Conservation (phyloP, 1,284 basidiomycete species). For the Fomitopsis pinicola region DNA sequence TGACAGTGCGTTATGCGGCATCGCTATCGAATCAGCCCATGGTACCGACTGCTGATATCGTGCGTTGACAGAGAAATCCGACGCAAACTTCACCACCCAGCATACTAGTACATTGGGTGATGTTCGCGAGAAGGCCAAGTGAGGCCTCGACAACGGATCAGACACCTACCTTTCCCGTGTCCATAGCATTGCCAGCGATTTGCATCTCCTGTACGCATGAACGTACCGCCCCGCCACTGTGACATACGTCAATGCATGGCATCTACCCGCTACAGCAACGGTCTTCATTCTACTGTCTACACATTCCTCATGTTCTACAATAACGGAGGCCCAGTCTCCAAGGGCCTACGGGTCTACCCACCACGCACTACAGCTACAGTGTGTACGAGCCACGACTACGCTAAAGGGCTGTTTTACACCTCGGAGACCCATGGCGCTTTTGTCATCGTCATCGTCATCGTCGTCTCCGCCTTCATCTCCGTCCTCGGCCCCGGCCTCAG, state of each 20-base stretch:
- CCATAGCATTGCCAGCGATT: too few relatives aligned
- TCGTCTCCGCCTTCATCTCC: neutral
- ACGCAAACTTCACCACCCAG: neutral
- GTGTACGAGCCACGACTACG: conserved; percentile 8
- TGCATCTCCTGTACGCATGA: too few relatives aligned
- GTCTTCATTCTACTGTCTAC: neutral
- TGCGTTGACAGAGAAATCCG: neutral
- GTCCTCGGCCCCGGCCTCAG: neutral
- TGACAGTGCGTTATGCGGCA: neutral
- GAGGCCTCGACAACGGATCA: neutral
- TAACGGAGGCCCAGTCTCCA: neutral
- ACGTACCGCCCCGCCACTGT: too few relatives aligned
- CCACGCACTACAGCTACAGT: neutral
- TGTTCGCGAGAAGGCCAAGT: neutral
- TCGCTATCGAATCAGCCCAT: neutral
- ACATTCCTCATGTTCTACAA: neutral
- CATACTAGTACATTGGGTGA: neutral
- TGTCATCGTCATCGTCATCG: neutral
- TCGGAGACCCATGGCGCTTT: conserved; percentile 10
- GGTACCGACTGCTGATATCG: neutral
- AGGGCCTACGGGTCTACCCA: neutral
- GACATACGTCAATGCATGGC: too few relatives aligned
- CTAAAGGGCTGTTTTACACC: conserved; percentile 23
- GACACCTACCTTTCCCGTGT: too few relatives aligned
- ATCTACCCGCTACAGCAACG: too few relatives aligned